Evolutionary conservation across 352 stramenopile genomes (phyloP).

Genomic region (Aphanomyces invadans): DNA sequence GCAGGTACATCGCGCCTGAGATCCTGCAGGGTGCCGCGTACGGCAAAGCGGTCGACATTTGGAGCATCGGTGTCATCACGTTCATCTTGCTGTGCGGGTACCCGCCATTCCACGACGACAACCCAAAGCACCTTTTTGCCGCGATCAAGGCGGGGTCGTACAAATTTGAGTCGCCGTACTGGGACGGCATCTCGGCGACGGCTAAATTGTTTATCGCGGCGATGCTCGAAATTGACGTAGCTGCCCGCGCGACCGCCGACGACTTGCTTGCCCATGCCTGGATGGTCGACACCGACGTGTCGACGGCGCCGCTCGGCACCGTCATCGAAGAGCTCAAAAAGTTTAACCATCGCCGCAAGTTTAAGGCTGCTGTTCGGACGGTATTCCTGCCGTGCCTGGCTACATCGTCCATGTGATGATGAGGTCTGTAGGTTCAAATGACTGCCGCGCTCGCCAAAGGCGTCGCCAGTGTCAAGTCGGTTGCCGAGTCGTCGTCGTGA

Average conservation of each 20-base stretch:
- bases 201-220: slow-evolving; percentile 92
- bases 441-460: slow-evolving; percentile 59
- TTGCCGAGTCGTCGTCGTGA: neutral
- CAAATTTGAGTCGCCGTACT: slow-evolving; percentile 94
- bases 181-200: slow-evolving; percentile 88
- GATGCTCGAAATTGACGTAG: slow-evolving; percentile 88
- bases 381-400: no score
- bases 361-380: slow-evolving; percentile 87
- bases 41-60: slow-evolving; percentile 79
- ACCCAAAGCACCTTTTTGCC: slow-evolving; percentile 90
- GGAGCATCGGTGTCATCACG: slow-evolving; percentile 87
- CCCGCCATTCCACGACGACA: slow-evolving; percentile 87
- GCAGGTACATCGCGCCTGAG: slow-evolving; percentile 64
- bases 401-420: neutral
- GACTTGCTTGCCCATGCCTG: slow-evolving; percentile 78
- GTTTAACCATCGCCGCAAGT: slow-evolving; percentile 91
- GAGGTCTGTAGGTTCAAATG: slow-evolving; percentile 35
- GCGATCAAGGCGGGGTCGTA: slow-evolving; percentile 93
- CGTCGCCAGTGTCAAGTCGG: neutral
- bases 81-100: slow-evolving; percentile 83
- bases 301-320: slow-evolving; percentile 41
- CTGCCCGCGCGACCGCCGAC: slow-evolving; percentile 51
- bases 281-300: slow-evolving; percentile 44
- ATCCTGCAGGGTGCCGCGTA: slow-evolving; percentile 74
- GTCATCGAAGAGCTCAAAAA: slow-evolving; percentile 85